Percentiles rank a stretch among this genome's conserved stretches.
These are phyloP conservation scores for Leccinum pachyderme DNA, from an alignment of 1,284 basidiomycete genomes.

Conservation along the genomic window DNA sequence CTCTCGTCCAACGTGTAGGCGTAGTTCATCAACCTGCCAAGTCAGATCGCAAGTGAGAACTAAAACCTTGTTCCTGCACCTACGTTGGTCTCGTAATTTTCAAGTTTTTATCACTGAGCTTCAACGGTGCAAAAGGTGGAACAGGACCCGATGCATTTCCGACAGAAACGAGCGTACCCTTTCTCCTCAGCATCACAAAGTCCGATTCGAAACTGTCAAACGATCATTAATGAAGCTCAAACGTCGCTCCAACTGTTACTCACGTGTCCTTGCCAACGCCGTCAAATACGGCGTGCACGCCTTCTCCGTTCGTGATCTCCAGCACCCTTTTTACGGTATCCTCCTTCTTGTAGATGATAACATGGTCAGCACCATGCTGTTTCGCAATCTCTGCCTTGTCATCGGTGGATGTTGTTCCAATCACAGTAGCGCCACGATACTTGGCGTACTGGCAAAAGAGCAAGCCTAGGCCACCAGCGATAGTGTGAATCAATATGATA, in stretches of 20 bases:
- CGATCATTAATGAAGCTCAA: background rate
- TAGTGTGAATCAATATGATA: constrained; percentile 79
- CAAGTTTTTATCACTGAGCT: constrained; percentile 81
- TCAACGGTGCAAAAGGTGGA: constrained; percentile 70
- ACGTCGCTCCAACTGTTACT: constrained; percentile 26
- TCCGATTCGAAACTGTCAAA: constrained; percentile 71
- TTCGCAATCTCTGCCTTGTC: constrained; percentile 87
- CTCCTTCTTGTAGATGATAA: constrained; percentile 79
- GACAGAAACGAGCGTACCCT: constrained; percentile 84
- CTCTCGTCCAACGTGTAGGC: constrained; percentile 25
- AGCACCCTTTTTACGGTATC: constrained; percentile 71
- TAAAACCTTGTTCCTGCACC: constrained; percentile 27
- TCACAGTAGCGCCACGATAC: constrained; percentile 81
- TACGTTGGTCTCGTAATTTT: constrained; percentile 77
- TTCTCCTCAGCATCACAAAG: constrained; percentile 77
- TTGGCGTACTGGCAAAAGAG: constrained; percentile 62
- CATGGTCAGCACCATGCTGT: constrained; percentile 80
- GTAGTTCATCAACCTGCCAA: constrained; percentile 60
- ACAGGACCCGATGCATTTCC: constrained; percentile 90
- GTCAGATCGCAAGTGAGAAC: background rate
- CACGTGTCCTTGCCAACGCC: constrained; percentile 93
- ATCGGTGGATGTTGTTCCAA: constrained; percentile 86
- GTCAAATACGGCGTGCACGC: constrained; percentile 88
- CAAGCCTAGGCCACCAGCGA: constrained; percentile 78
- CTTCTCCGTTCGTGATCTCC: constrained; percentile 79